phyloP scores from a whole-genome alignment of 352 stramenopile species.

The Pythium myriotylum region DNA sequence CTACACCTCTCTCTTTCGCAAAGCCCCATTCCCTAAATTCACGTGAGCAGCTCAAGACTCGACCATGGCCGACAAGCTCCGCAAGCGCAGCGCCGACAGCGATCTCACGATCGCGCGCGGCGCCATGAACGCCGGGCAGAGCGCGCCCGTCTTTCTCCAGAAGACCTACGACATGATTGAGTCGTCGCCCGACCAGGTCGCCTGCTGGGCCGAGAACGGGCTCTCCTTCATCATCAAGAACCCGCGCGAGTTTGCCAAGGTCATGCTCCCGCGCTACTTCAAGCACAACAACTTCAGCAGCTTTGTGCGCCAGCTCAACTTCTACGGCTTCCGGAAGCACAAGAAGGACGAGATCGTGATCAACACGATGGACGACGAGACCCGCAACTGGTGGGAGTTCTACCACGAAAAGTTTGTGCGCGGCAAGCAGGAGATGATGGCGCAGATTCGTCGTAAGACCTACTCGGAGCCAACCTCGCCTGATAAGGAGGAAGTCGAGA shows the following conservation, averaged over 20 bases:
- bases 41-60: conserved; percentile 14
- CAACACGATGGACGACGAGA: conserved; percentile 69
- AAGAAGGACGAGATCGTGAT: conserved; percentile 91
- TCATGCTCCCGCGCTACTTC: conserved; percentile 92
- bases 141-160: conserved; percentile 85
- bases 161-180: conserved; percentile 96
- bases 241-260: conserved; percentile 90
- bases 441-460: conserved; percentile 87
- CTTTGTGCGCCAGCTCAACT: conserved; percentile 94
- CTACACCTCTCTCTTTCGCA: background rate
- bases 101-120: conserved; percentile 28
- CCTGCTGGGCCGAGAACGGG: conserved; percentile 80
- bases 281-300: conserved; percentile 95
- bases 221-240: conserved; percentile 92
- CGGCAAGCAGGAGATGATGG: conserved; percentile 84
- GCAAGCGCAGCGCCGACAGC: conserved; percentile 27
- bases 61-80: conserved; percentile 31
- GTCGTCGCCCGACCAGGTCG: conserved; percentile 74
- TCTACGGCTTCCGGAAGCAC: conserved; percentile 94
- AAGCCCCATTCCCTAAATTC: conserved; percentile 20
- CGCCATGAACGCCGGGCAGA: conserved; percentile 2
- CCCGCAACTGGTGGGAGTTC: conserved; percentile 91
- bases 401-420: conserved; percentile 91
- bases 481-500: conserved; percentile 79
- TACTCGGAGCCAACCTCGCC: conserved; percentile 82